phyloP scores from a whole-genome alignment of 345 rosid genomes.

The Eucalyptus cladocalyx region DNA sequence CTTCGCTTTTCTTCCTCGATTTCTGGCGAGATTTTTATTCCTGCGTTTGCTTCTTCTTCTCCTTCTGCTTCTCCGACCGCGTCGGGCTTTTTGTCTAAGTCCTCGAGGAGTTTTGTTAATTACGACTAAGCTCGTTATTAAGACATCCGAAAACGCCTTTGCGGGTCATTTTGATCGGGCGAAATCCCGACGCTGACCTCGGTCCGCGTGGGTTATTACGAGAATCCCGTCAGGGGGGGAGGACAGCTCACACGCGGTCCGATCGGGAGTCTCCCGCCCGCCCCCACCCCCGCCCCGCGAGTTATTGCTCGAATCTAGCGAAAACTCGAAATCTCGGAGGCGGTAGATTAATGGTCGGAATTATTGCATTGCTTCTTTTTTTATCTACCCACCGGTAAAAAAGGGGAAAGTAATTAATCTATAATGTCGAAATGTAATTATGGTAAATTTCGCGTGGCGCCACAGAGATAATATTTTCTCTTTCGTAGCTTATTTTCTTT shows the following conservation, averaged over 20 bases:
- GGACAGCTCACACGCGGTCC: not conserved
- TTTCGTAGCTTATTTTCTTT: not conserved
- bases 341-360: not conserved
- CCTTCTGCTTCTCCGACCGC: not conserved
- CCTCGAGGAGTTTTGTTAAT: not conserved
- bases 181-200: not conserved
- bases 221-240: not conserved
- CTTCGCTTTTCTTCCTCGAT: not conserved
- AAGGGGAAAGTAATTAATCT: not conserved
- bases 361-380: not conserved
- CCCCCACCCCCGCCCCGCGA: not conserved
- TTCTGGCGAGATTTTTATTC: not conserved
- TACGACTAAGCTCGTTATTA: not conserved
- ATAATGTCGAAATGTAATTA: not conserved
- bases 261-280: not conserved
- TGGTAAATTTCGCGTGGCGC: not conserved
- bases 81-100: not conserved
- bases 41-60: not conserved
- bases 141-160: not conserved
- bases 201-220: not conserved
- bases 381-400: not conserved
- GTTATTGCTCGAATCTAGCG: not conserved
- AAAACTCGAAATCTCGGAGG: not conserved
- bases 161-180: not conserved
- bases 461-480: accelerated